Conservation (phyloP, 83 land plant genomes). For the Diphasiastrum complanatum region DNA sequence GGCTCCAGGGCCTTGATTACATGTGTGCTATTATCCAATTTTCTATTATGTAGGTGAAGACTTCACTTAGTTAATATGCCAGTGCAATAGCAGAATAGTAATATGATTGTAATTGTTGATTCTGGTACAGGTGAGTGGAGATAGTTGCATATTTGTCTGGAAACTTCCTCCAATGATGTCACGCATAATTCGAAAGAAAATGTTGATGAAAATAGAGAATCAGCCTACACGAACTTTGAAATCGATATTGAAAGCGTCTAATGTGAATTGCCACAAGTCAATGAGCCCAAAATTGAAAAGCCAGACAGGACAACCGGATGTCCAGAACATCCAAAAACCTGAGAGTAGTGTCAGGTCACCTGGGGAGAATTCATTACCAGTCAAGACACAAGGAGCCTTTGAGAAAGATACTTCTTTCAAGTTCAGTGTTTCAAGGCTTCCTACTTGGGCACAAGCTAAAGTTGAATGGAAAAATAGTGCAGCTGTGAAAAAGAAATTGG, state of each 20-base stretch:
- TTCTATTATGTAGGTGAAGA: no score
- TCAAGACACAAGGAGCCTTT: background rate
- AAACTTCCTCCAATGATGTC: slow-evolving; percentile 49
- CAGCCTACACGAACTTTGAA: slow-evolving; percentile 26
- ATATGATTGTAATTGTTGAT: no score
- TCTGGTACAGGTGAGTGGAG: slow-evolving; percentile 64
- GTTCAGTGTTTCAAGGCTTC: slow-evolving; percentile 60
- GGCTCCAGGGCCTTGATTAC: no score
- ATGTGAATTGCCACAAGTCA: no score
- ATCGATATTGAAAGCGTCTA: slow-evolving; percentile 9
- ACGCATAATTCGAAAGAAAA: slow-evolving; percentile 42
- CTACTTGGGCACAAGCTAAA: slow-evolving; percentile 53
- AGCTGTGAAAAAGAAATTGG: background rate
- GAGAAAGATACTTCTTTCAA: slow-evolving; percentile 28
- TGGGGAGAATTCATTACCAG: background rate
- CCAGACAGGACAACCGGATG: slow-evolving; percentile 1
- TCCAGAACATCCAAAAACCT: background rate
- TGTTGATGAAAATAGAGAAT: slow-evolving; percentile 20
- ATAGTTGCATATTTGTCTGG: slow-evolving; percentile 76
- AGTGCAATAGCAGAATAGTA: no score
- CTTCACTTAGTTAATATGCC: no score
- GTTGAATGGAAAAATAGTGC: slow-evolving; percentile 1
- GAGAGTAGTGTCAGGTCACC: background rate
- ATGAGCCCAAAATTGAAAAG: no score
- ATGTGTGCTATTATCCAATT: no score